phyloP scores from a whole-genome alignment of 208 protist species.

The Zelonia costaricensis region DNA sequence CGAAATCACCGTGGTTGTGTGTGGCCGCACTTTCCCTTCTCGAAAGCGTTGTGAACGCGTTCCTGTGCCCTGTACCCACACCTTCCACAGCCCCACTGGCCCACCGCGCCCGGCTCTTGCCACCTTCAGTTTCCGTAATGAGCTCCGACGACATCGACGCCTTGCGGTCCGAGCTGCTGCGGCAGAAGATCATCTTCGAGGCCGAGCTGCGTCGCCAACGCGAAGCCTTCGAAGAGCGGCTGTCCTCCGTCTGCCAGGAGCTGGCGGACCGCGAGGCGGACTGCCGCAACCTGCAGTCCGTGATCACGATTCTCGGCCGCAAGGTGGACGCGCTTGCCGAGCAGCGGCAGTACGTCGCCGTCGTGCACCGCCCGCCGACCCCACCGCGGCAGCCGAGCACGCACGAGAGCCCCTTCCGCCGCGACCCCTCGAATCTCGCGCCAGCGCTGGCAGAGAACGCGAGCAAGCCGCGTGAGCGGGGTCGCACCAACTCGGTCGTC shows the following conservation, averaged over 20 bases:
- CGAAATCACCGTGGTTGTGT: too few species aligned
- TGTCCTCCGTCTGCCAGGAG: constrained; percentile 56
- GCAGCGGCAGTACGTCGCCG: constrained; percentile 25
- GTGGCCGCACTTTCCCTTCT: too few species aligned
- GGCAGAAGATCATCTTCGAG: constrained; percentile 90
- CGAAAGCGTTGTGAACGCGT: too few species aligned
- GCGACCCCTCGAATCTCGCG: constrained; percentile 6
- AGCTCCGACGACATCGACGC: constrained; percentile 75
- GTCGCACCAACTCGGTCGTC: constrained; percentile 13
- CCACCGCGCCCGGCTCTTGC: too few species aligned
- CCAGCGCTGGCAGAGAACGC: neutral
- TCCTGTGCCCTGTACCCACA: too few species aligned
- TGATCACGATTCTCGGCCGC: constrained; percentile 87
- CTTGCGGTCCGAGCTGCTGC: constrained; percentile 83
- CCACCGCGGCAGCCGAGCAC: constrained; percentile 31
- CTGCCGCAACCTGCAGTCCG: constrained; percentile 87
- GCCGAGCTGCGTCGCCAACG: constrained; percentile 83
- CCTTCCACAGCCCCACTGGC: too few species aligned
- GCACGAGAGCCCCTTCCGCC: constrained; percentile 19
- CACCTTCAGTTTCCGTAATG: constrained; percentile 11
- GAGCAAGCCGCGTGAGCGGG: constrained; percentile 5
- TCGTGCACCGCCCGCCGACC: constrained; percentile 45
- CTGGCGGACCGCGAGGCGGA: constrained; percentile 86
- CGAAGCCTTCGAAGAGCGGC: constrained; percentile 74
- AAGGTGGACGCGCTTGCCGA: constrained; percentile 73